A percentile compares a stretch with the other conserved stretches of the same genome.
Conservation (phyloP, 495 filamentous ascomycete species). For the Penicillium subrubescens region DNA sequence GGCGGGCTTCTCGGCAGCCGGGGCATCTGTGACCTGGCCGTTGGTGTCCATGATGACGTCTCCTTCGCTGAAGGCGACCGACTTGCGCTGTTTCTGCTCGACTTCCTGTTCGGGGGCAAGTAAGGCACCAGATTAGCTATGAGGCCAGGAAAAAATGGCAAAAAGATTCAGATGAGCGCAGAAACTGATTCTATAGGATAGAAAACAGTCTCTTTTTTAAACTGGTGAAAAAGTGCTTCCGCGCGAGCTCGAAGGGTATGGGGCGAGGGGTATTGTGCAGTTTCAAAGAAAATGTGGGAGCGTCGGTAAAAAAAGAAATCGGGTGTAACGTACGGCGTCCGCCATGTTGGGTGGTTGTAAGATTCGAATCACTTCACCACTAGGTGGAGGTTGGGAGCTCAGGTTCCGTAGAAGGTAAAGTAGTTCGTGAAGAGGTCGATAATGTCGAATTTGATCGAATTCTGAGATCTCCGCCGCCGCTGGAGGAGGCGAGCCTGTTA, state of each 20-base stretch:
- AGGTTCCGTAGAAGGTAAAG: background rate
- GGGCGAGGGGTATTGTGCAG: slow-evolving; percentile 34
- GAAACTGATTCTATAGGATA: background rate
- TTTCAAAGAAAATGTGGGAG: slow-evolving; percentile 49
- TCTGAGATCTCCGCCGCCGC: slow-evolving; percentile 23
- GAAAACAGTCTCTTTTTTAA: slow-evolving; percentile 2
- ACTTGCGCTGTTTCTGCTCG: slow-evolving; percentile 70
- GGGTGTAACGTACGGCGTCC: slow-evolving; percentile 57
- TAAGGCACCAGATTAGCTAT: slow-evolving; percentile 18
- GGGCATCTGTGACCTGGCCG: slow-evolving; percentile 74
- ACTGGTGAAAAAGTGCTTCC: slow-evolving; percentile 13
- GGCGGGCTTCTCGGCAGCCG: slow-evolving; percentile 62
- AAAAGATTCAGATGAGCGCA: slow-evolving; percentile 3
- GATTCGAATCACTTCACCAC: slow-evolving; percentile 24
- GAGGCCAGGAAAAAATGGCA: slow-evolving; percentile 17
- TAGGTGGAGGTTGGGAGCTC: background rate
- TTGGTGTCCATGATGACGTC: slow-evolving; percentile 81
- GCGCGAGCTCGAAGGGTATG: slow-evolving; percentile 17
- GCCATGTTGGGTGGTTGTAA: slow-evolving; percentile 35
- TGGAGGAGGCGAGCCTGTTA: slow-evolving; percentile 41
- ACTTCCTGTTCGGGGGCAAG: slow-evolving; percentile 28
- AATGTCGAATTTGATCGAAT: slow-evolving; percentile 27
- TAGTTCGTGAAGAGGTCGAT: slow-evolving; percentile 13
- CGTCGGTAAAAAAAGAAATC: slow-evolving; percentile 43
- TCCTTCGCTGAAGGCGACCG: slow-evolving; percentile 86